Evolutionary conservation across 1,284 basidiomycete species (phyloP).

Genomic region (Leccinum solheimii): DNA sequence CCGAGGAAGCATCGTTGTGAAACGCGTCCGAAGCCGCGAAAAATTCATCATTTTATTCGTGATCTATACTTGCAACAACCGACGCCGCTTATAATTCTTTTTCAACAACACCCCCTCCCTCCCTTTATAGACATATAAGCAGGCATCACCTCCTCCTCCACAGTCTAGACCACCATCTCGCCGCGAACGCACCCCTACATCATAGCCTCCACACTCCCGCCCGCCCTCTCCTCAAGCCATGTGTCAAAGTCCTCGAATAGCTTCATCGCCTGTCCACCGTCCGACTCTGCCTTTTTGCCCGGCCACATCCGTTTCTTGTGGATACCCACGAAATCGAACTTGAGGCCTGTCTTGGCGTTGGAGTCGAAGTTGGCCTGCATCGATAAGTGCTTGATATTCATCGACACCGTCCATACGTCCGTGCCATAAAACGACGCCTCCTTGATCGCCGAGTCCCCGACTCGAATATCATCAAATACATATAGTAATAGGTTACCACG

Average conservation of each 20-base stretch:
- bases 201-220: conserved; percentile 62
- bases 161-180: conserved; percentile 38
- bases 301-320: conserved; percentile 81
- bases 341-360: conserved; percentile 27
- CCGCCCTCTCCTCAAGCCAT: conserved; percentile 62
- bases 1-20: neutral
- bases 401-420: conserved; percentile 69
- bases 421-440: conserved; percentile 69
- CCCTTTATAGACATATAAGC: neutral
- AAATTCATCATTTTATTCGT: neutral
- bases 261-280: conserved; percentile 60
- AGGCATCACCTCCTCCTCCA: neutral
- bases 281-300: conserved; percentile 56
- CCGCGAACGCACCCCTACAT: conserved; percentile 72
- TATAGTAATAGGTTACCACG: too few relatives aligned
- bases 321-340: conserved; percentile 69
- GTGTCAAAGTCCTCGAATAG: conserved; percentile 66
- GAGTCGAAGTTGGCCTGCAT: conserved; percentile 5
- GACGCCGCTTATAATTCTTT: neutral
- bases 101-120: too few relatives aligned
- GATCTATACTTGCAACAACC: neutral
- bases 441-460: too few relatives aligned
- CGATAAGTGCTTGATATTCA: conserved; percentile 61
- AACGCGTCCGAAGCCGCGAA: neutral
- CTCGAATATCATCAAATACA: too few relatives aligned